Base-by-base conservation (phyloP, 2,329 filamentous ascomycete species). In the Fusarium annulatum region DNA sequence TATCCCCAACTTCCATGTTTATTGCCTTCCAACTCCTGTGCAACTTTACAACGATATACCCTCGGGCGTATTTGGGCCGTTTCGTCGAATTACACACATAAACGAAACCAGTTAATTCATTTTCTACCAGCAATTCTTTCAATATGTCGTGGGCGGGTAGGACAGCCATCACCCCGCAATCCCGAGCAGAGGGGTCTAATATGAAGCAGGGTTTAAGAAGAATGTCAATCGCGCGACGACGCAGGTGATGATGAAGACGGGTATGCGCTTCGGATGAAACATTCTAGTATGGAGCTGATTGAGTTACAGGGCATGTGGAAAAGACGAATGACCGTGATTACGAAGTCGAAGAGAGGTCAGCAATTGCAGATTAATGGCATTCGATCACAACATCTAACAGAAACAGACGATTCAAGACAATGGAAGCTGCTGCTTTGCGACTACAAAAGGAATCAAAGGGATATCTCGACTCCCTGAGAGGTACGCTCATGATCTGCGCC, bases 171-270 rank as follows among this genome's bases (percentile, higher is more conserved):
- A 78, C 78, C 78, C 77, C 78, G 76, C 77, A 74, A 74, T 73
- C 45, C 57, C 49, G 46, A 61, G 28, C 64, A 67, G 72, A 77
- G 75, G 77, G 77, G 76, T 80, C 79, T 82, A 76, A 82, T 71
- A 62, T 53, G 41, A 64, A 39, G 73, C 74, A 85, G 84, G 84
- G 75, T 86, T 86, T 79, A 86, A 96, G 87, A 97, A 97, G 84
- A 97, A 97, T 91, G 95, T 98, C 87, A 96, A 96, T 88, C 94
- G 96, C 86, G 96, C 96, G 79, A 98, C 96, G 84, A 99, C 97
- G 86, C 95, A 98, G 91, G 96, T 98, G 72, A 98, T 99, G 94
- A 98, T 99, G 96, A 99, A 99, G 89, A 97, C 95, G 65, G 94
- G 92, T 93, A 83, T 74, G 87, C 79, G 41, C 19, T 33, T 19